These are phyloP conservation scores for Lecanicillium sp. DNA, from an alignment of 2,329 filamentous ascomycete species.

Conservation along the genomic window DNA sequence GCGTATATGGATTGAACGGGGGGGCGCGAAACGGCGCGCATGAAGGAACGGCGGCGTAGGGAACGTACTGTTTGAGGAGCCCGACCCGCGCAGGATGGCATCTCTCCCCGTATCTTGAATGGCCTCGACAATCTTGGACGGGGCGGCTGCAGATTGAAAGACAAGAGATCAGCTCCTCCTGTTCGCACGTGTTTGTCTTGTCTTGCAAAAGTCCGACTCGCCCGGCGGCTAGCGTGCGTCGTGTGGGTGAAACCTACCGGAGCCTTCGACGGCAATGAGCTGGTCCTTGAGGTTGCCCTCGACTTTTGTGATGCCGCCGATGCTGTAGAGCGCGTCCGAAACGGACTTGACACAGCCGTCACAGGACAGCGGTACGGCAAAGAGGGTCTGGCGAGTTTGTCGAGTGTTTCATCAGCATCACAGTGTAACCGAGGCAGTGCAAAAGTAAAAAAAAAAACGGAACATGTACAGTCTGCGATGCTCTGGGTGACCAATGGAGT, in stretches of 20 bases:
- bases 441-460: conserved; percentile 5
- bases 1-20: no score
- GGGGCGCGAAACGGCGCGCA: not conserved
- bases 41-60: not conserved
- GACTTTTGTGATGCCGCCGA: conserved; percentile 77
- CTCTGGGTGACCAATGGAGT: not conserved
- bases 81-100: conserved; percentile 87
- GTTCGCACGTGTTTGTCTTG: not conserved
- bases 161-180: not conserved
- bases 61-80: conserved; percentile 71
- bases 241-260: conserved; percentile 42
- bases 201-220: no score
- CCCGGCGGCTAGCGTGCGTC: no score
- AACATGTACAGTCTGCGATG: not conserved
- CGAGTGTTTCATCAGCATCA: conserved; percentile 12
- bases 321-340: conserved; percentile 67
- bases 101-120: conserved; percentile 88
- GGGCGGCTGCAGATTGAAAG: conserved; percentile 52
- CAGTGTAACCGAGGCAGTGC: conserved; percentile 16
- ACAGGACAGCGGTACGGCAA: conserved; percentile 91
- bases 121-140: conserved; percentile 80
- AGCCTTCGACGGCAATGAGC: conserved; percentile 78
- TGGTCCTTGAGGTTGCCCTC: conserved; percentile 78
- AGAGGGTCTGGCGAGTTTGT: conserved; percentile 62
- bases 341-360: conserved; percentile 83